A percentile compares a stretch with the other conserved stretches of the same genome.
Evolutionary conservation across 768 basidiomycete genomes (phyloP).

Genomic region (Plicaturopsis crispa): DNA sequence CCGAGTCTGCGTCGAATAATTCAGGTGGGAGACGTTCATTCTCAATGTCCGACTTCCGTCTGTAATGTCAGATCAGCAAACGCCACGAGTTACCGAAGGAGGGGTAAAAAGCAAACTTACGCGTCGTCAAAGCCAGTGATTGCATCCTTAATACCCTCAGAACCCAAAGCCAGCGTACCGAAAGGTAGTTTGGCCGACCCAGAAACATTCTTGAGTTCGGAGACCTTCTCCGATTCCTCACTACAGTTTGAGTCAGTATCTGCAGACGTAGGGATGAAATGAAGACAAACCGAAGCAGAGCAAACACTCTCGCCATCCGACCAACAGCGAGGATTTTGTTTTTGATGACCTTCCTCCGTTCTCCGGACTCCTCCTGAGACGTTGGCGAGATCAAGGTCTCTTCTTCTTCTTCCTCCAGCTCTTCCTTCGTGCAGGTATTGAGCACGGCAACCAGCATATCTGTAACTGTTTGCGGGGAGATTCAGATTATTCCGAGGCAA

Average conservation of each 20-base stretch:
- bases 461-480: slow-evolving; percentile 59
- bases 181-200: slow-evolving; percentile 75
- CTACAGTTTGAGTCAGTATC: slow-evolving; percentile 28
- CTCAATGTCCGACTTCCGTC: slow-evolving; percentile 96
- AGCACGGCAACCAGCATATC: slow-evolving; percentile 98
- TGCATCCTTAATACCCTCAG: slow-evolving; percentile 92
- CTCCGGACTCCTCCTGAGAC: slow-evolving; percentile 41
- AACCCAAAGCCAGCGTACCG: slow-evolving; percentile 77
- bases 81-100: not conserved
- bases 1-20: slow-evolving; percentile 74
- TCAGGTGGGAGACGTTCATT: slow-evolving; percentile 98
- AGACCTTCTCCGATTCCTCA: slow-evolving; percentile 96
- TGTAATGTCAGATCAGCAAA: slow-evolving; percentile 19
- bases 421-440: slow-evolving; percentile 93
- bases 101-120: slow-evolving; percentile 40
- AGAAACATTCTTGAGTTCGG: slow-evolving; percentile 89
- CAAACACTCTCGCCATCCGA: slow-evolving; percentile 93
- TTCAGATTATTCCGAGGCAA: not conserved
- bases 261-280: not conserved
- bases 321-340: slow-evolving; percentile 99
- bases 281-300: slow-evolving; percentile 74
- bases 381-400: slow-evolving; percentile 31
- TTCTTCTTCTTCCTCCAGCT: slow-evolving; percentile 75
- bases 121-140: slow-evolving; percentile 94
- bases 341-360: slow-evolving; percentile 89